phyloP scores from a whole-genome alignment of 495 filamentous ascomycete genomes.

The Lentithecium fluviatile region DNA sequence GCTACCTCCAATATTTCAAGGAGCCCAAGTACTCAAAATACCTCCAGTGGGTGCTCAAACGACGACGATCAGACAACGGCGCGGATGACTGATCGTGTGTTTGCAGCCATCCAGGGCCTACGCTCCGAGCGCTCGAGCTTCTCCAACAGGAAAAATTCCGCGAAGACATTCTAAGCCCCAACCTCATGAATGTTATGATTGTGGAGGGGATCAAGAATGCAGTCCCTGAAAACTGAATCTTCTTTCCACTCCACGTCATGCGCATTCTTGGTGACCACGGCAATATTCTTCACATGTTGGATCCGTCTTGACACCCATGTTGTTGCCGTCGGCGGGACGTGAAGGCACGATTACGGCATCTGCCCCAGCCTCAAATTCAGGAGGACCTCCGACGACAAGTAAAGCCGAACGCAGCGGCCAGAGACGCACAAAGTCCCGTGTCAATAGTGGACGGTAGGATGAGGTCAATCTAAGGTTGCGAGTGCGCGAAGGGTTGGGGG shows the following conservation, averaged over 20 bases:
- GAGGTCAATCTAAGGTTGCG: no score
- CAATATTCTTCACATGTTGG: no score
- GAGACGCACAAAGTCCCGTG: no score
- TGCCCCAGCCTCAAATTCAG: no score
- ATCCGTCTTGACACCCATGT: neutral
- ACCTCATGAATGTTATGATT: slow-evolving; percentile 63
- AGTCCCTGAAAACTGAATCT: slow-evolving; percentile 34
- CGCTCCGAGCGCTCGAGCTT: slow-evolving; percentile 76
- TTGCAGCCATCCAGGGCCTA: slow-evolving; percentile 69
- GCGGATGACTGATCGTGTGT: slow-evolving; percentile 22
- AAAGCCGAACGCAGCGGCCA: no score
- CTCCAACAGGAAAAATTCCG: slow-evolving; percentile 82
- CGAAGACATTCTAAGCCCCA: slow-evolving; percentile 73
- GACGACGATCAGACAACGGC: neutral
- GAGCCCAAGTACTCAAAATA: slow-evolving; percentile 81
- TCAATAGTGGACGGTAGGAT: no score
- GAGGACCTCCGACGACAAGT: no score
- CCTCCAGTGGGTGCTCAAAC: slow-evolving; percentile 49
- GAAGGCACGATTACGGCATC: no score
- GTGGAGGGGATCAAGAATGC: slow-evolving; percentile 52
- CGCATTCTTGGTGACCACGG: neutral
- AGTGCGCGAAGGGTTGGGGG: no score
- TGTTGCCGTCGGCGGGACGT: no score
- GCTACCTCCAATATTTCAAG: slow-evolving; percentile 81
- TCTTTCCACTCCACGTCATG: no score